Conservation (phyloP, 805 yeast species). For the Metschnikowia lochheadii region DNA sequence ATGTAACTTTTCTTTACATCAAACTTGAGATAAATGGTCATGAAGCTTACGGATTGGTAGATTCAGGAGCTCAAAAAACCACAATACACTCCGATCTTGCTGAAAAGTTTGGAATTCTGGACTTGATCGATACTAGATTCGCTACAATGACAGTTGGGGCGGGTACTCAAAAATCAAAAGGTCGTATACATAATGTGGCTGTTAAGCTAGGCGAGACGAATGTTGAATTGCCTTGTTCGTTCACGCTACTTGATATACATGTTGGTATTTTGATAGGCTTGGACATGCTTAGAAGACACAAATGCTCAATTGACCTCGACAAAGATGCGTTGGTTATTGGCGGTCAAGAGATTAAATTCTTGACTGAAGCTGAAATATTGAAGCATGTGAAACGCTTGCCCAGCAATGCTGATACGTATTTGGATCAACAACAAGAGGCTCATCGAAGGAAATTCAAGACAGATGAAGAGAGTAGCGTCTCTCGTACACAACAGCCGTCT, state of each 20-base stretch:
- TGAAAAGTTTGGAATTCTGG: slow-evolving; percentile 61
- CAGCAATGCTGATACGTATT: background rate
- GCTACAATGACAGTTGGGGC: slow-evolving; percentile 87
- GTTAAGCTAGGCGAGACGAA: slow-evolving; percentile 61
- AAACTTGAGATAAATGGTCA: slow-evolving; percentile 73
- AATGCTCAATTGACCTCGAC: slow-evolving; percentile 72
- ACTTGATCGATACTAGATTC: slow-evolving; percentile 75
- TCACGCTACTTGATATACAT: slow-evolving; percentile 52
- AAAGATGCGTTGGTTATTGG: slow-evolving; percentile 64
- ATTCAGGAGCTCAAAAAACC: slow-evolving; percentile 92
- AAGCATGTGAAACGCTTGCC: slow-evolving; percentile 13
- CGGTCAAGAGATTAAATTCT: slow-evolving; percentile 66
- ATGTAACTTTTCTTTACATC: slow-evolving; percentile 80
- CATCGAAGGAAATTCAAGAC: background rate
- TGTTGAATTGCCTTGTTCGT: slow-evolving; percentile 39
- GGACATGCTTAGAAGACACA: slow-evolving; percentile 86
- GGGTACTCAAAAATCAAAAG: slow-evolving; percentile 73
- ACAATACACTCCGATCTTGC: slow-evolving; percentile 78
- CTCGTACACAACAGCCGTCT: background rate
- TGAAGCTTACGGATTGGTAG: slow-evolving; percentile 88
- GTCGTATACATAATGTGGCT: slow-evolving; percentile 86
- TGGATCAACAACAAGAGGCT: background rate
- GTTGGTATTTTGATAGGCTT: slow-evolving; percentile 81
- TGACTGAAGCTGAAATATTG: slow-evolving; percentile 68
- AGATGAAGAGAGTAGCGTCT: background rate